Evolutionary conservation across 768 basidiomycete genomes (phyloP).

Genomic region (Collybia sordida): DNA sequence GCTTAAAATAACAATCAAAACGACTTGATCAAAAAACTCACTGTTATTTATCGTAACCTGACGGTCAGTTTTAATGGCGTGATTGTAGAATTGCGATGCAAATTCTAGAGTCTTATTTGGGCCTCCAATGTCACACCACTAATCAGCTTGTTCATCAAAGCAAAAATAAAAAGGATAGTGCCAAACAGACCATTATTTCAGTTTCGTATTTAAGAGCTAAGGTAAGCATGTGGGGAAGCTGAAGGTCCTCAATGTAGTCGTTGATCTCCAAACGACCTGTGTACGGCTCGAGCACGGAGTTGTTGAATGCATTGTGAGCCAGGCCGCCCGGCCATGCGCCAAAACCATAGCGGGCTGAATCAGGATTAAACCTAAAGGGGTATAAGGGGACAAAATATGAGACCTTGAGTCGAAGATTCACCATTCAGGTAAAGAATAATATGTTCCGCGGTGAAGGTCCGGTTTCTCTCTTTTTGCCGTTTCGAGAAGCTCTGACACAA

Average conservation of each 20-base stretch:
- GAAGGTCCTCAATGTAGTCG: constrained; percentile 53
- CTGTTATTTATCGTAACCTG: constrained; percentile 46
- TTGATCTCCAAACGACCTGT: constrained; percentile 48
- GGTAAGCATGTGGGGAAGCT: constrained; percentile 50
- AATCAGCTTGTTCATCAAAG: not conserved
- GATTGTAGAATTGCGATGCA: constrained; percentile 44
- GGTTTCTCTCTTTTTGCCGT: constrained; percentile 51
- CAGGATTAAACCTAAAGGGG: constrained; percentile 49
- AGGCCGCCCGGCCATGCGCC: constrained; percentile 52
- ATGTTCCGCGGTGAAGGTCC: constrained; percentile 53
- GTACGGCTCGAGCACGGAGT: constrained; percentile 49
- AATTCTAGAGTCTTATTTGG: constrained; percentile 45
- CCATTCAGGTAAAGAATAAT: constrained; percentile 60
- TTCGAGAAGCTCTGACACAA: constrained; percentile 48
- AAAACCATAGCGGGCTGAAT: constrained; percentile 51
- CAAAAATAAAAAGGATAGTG: not conserved
- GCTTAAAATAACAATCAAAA: not conserved
- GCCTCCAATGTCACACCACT: constrained; percentile 63
- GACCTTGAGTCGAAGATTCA: constrained; percentile 12
- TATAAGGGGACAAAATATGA: not conserved
- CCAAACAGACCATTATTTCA: constrained; percentile 49
- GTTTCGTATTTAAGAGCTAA: constrained; percentile 46
- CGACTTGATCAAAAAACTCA: constrained; percentile 13
- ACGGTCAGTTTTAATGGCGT: constrained; percentile 35
- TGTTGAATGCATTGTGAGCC: constrained; percentile 50